Evolutionary conservation across 768 basidiomycete genomes (phyloP).

Genomic region (Podaxis sp.): DNA sequence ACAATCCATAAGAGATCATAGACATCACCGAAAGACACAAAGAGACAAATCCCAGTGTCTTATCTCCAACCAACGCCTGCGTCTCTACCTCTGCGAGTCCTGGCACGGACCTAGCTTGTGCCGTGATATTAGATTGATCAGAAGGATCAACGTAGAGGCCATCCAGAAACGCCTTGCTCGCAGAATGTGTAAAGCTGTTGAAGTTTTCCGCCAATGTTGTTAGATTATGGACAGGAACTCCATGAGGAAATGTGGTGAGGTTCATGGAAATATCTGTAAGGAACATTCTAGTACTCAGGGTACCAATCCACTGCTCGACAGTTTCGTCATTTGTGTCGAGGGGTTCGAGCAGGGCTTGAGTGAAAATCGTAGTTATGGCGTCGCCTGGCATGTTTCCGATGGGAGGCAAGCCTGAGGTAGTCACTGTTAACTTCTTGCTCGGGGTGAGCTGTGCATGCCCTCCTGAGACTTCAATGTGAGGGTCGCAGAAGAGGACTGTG

Average conservation of each 20-base stretch:
- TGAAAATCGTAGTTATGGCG: neutral
- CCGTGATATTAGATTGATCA: neutral
- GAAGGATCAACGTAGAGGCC: neutral
- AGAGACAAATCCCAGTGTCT: neutral
- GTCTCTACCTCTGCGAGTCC: neutral
- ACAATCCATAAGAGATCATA: neutral
- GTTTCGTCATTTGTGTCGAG: neutral
- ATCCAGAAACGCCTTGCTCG: conserved; percentile 2
- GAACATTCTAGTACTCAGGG: neutral
- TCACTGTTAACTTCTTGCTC: neutral
- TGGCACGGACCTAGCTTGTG: neutral
- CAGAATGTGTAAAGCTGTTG: neutral
- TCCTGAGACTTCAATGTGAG: neutral
- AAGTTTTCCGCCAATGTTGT: neutral
- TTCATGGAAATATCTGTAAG: neutral
- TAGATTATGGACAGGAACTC: neutral
- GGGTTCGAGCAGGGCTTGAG: neutral
- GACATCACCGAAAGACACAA: neutral
- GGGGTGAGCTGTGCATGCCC: neutral
- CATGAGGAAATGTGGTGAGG: neutral
- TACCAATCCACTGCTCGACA: neutral
- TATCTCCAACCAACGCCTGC: neutral
- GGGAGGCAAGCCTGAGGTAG: neutral
- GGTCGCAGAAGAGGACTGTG: neutral
- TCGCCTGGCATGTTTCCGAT: conserved; percentile 1